These are phyloP conservation scores for Zalaria sp. DNA, from an alignment of 2,329 filamentous ascomycete species.

Conservation along the genomic window DNA sequence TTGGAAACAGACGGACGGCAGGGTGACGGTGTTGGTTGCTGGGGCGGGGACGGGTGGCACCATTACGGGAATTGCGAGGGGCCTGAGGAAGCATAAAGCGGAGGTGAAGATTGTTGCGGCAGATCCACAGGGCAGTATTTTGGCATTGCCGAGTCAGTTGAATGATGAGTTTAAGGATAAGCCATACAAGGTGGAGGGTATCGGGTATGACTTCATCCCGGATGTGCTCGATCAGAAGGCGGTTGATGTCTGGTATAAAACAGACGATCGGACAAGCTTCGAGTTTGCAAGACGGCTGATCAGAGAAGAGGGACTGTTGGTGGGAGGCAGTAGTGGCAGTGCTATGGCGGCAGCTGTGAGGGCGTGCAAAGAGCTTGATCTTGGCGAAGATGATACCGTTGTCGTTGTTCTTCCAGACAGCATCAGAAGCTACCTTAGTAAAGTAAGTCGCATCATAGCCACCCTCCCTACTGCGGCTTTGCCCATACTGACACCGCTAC, in stretches of 20 bases:
- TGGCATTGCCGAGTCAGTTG: slow-evolving; percentile 65
- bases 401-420: slow-evolving; percentile 90
- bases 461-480: too few relatives aligned
- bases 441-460: slow-evolving; percentile 30
- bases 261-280: slow-evolving; percentile 83
- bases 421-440: slow-evolving; percentile 92
- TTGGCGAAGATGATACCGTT: slow-evolving; percentile 71
- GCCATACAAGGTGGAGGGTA: slow-evolving; percentile 94
- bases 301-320: slow-evolving; percentile 82
- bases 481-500: not conserved
- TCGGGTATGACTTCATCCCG: slow-evolving; percentile 96
- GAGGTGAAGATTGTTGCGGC: slow-evolving; percentile 82
- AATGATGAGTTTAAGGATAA: slow-evolving; percentile 73
- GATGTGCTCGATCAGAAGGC: slow-evolving; percentile 70
- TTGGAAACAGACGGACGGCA: slow-evolving; percentile 73
- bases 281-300: slow-evolving; percentile 80
- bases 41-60: slow-evolving; percentile 93
- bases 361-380: slow-evolving; percentile 61
- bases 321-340: slow-evolving; percentile 86
- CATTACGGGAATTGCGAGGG: slow-evolving; percentile 75
- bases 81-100: slow-evolving; percentile 74
- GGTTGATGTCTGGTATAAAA: slow-evolving; percentile 97
- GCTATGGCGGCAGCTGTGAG: slow-evolving; percentile 72
- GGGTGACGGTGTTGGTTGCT: slow-evolving; percentile 70
- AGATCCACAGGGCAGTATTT: slow-evolving; percentile 81